Base-by-base conservation (phyloP, 805 yeast species). In the Candida adriatica region DNA sequence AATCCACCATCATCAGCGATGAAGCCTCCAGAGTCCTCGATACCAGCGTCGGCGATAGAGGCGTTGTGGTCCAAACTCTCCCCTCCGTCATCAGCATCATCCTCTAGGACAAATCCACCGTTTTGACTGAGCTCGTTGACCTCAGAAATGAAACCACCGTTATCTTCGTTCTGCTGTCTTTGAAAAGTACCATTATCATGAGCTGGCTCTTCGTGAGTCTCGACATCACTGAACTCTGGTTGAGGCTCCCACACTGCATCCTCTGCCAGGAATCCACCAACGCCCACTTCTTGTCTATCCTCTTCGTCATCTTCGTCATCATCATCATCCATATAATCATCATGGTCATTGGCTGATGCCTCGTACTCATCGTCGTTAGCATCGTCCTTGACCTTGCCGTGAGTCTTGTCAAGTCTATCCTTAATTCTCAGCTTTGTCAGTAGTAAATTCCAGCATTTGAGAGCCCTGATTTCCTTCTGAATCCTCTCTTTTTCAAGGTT, bases 381-480 rank as follows among this genome's bases (percentile, higher is more conserved):
- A 16, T 32, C 38, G 3, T 34, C 40, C n/a, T n/a, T n/a, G 30
- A 42, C 29, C 30, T 37, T 41, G 6, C 81, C 79, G 45, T 73
- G 76, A 4, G 58, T 46, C 24, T 45, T 49, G 37, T 71, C 66
- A 31, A 74, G 50, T 37, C 77, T 53, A 7, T 55, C 49, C 16
- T 51, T 46, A 15, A 68, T 64, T 29, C 66, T 47, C 27, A 68
- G 49, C 39, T 70, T 73, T 8, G 64, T 53, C 41, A 66, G 49
- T 34, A 68, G 53, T 31, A 56, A 52, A 38, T 55, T 61, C 74
- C 73, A 67, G 29, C 58, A 62, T 32, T 56, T 58, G 42, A 72
- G 54, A 3, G 81, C 73, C 16, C 62, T 60, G 27, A 70, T 45
- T 38, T 75, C 78, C 11, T 59, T 58, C 14, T 62, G 54, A 23